Conservation (phyloP, 2,329 filamentous ascomycete genomes). For the Alternaria brassicicola region DNA sequence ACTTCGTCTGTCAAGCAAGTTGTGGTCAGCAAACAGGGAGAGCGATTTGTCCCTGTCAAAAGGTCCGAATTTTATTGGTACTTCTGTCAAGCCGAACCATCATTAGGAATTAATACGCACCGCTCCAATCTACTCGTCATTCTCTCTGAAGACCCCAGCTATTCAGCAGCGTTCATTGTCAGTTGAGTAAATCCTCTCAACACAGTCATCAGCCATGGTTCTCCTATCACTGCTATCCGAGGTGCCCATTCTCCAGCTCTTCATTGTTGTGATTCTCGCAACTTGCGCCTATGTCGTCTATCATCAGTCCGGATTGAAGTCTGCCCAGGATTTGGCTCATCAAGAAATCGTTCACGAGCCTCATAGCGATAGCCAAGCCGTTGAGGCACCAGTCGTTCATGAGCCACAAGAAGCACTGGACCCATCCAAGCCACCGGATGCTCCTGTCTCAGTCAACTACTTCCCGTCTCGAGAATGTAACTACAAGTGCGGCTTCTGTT, state of each 20-base stretch:
- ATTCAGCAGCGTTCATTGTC: neutral
- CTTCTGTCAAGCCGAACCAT: neutral
- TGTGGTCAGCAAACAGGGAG: neutral
- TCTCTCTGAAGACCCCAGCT: neutral
- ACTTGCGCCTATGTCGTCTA: neutral
- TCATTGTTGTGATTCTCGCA: neutral
- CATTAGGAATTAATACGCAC: neutral
- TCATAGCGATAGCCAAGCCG: neutral
- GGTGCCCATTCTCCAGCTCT: neutral
- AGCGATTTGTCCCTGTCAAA: neutral
- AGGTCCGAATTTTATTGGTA: neutral
- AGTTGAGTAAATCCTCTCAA: neutral
- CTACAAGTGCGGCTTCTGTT: neutral
- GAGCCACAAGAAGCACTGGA: neutral
- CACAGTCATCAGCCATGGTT: neutral
- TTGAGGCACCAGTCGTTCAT: neutral
- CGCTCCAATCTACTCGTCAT: neutral
- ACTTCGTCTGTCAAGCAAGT: neutral
- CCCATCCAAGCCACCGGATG: slow-evolving; percentile 1
- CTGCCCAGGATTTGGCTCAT: neutral
- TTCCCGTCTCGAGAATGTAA: neutral
- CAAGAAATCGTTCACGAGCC: neutral
- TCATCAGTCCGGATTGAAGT: neutral
- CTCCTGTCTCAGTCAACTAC: neutral
- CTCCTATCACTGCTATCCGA: neutral